phyloP scores from a whole-genome alignment of 306 rosid species.

The Sechiopsis laciniata region DNA sequence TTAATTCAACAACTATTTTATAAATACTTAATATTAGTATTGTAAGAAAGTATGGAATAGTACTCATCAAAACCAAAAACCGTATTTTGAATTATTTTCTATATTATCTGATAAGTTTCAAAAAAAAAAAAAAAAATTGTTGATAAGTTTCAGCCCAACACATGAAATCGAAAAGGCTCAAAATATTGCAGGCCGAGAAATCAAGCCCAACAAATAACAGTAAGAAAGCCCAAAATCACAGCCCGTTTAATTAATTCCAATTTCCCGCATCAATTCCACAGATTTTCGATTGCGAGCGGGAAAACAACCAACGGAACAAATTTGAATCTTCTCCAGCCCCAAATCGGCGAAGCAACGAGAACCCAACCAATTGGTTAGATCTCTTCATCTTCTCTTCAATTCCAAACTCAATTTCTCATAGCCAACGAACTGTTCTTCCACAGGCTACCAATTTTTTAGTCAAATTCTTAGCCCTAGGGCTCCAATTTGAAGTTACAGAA shows the following conservation, averaged over 20 bases:
- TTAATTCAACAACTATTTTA: too few species aligned
- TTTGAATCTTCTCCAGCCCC: constrained; percentile 26
- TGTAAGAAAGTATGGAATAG: too few species aligned
- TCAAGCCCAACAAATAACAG: neutral
- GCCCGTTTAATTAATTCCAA: neutral
- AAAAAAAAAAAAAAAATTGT: too few species aligned
- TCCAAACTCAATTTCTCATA: neutral
- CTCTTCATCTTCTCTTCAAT: constrained; percentile 16
- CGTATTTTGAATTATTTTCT: too few species aligned
- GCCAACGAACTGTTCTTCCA: too few species aligned
- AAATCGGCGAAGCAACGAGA: neutral
- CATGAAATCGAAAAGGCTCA: neutral
- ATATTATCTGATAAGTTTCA: too few species aligned
- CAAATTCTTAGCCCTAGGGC: constrained; percentile 38
- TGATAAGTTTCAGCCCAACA: neutral
- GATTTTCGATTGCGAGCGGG: constrained; percentile 39
- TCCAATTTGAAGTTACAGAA: constrained; percentile 23
- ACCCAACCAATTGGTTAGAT: neutral
- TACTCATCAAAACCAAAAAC: too few species aligned
- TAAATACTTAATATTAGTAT: too few species aligned
- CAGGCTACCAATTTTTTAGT: neutral
- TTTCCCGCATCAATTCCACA: neutral
- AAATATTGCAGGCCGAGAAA: neutral
- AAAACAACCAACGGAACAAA: constrained; percentile 28
- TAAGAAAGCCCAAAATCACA: neutral